Conservation (phyloP, 2,329 filamentous ascomycete species). For the Fusarium sp. region DNA sequence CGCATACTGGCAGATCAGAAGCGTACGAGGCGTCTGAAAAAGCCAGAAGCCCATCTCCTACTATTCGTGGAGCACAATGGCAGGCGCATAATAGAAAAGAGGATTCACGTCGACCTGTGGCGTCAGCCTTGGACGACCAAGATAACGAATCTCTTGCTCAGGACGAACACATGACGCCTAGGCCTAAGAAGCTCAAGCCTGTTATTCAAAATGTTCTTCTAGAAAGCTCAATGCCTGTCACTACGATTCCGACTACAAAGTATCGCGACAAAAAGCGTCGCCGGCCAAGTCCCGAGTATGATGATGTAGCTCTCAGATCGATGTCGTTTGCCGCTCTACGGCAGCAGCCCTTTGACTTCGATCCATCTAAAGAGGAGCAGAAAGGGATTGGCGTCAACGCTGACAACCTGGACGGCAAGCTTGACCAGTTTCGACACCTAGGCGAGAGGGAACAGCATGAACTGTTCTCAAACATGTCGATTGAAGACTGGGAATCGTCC, state of each 20-base stretch:
- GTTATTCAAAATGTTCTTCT: constrained; percentile 36
- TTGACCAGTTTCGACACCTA: constrained; percentile 66
- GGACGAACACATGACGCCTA: constrained; percentile 44
- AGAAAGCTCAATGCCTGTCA: constrained; percentile 45
- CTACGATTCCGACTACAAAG: constrained; percentile 30
- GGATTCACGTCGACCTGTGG: constrained; percentile 35
- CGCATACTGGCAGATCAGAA: constrained; percentile 44
- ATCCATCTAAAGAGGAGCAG: constrained; percentile 64
- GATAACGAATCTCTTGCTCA: constrained; percentile 36
- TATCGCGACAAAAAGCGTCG: constrained; percentile 58
- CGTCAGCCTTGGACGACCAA: constrained; percentile 46
- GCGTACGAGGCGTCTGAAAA: constrained; percentile 37
- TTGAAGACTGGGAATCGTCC: constrained; percentile 72
- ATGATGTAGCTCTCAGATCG: constrained; percentile 67
- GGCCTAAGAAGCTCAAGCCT: constrained; percentile 42
- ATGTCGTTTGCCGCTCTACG: constrained; percentile 69
- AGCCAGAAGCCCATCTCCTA: constrained; percentile 47
- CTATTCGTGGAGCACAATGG: constrained; percentile 41
- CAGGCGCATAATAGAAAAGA: constrained; percentile 35
- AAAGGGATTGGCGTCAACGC: constrained; percentile 55
- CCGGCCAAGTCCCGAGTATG: constrained; percentile 67
- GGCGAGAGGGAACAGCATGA: constrained; percentile 63
- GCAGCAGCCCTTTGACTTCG: constrained; percentile 70
- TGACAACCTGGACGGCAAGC: constrained; percentile 63
- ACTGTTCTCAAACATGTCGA: constrained; percentile 68